Conservation (phyloP, 768 basidiomycete species). For the Amanita polypyramis region DNA sequence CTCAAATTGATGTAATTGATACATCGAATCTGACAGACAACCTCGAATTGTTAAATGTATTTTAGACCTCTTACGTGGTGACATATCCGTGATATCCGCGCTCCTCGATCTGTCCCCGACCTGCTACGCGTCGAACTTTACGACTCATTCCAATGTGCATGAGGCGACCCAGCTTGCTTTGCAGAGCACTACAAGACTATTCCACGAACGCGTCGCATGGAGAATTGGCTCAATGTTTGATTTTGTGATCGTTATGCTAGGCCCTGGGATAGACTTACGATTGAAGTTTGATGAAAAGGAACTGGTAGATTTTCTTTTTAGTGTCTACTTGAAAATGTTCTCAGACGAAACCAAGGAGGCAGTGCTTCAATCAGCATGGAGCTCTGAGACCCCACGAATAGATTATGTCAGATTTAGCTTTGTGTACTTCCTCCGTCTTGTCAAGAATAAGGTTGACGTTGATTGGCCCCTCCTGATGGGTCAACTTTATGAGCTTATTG, state of each 20-base stretch:
- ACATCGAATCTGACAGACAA: constrained; percentile 30
- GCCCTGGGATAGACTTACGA: background rate
- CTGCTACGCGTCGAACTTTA: constrained; percentile 28
- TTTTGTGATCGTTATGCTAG: background rate
- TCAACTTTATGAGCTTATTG: constrained; percentile 18
- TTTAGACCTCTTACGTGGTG: constrained; percentile 18
- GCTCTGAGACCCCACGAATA: constrained; percentile 11
- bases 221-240: constrained; percentile 12
- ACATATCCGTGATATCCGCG: constrained; percentile 22
- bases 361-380: constrained; percentile 8
- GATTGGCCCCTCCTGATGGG: constrained; percentile 36
- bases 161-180: constrained; percentile 18
- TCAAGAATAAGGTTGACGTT: constrained; percentile 23
- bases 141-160: constrained; percentile 28
- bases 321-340: constrained; percentile 36
- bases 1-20: too few relatives aligned
- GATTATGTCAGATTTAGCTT: constrained; percentile 43
- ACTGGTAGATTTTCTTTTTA: constrained; percentile 29
- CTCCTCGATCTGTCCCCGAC: constrained; percentile 26
- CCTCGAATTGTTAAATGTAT: constrained; percentile 28
- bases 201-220: constrained; percentile 30
- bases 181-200: constrained; percentile 18
- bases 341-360: constrained; percentile 21
- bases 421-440: constrained; percentile 29
- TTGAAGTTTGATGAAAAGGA: constrained; percentile 17